Base-by-base conservation (phyloP, 345 rosid genomes). In the Erucastrum elatum region DNA sequence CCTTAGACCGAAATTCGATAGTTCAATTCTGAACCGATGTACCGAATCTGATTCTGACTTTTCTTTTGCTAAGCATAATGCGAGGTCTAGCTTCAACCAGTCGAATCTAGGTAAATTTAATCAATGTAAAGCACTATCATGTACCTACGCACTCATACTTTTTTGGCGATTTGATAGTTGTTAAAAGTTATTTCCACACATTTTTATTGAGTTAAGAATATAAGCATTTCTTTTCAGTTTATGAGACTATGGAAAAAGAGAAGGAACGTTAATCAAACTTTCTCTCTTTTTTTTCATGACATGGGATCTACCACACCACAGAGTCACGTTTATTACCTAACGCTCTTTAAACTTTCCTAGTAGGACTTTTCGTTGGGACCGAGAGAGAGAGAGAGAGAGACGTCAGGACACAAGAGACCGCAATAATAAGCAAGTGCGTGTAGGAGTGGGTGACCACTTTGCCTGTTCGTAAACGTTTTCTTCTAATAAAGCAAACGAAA, bases 391-490 rank as follows among this genome's bases (percentile, higher is more conserved):
- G 21, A 21, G 21, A 21, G 21, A 21, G 21, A 13, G 56, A 33
- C 60, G 68, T 73, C 61, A 62, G 61, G 39, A 16, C 68, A 37
- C 59, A 61, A 62, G 7, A 41, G 64, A 72, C 4, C 11, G 68
- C 60, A 63, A 74, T 72, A 44, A 72, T 64, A 66, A 35, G 64
- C 5, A 66, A 66, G 61, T 31, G 78, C 71, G 71, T 66, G 53
- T 65, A 64, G 77, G 71, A 66, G 71, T 64, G 78, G 72, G 58
- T 66, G 66, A 66, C 72, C 75, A 58, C 68, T 58, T 63, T 49
- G 60, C 63, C 29, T 61, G 5, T n/a, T 21, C 75, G 62, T 17
- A 33, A 61, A 30, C 30, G 64, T 68, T 51, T 67, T 10, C 46
- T 7, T 11, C 8, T 2, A 41, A 41, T 21, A 2, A 0, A 31